Percentiles rank a stretch among this genome's conserved stretches.
Conservation (phyloP, 345 rosid genomes). For the Eucalyptus pauciflora region DNA sequence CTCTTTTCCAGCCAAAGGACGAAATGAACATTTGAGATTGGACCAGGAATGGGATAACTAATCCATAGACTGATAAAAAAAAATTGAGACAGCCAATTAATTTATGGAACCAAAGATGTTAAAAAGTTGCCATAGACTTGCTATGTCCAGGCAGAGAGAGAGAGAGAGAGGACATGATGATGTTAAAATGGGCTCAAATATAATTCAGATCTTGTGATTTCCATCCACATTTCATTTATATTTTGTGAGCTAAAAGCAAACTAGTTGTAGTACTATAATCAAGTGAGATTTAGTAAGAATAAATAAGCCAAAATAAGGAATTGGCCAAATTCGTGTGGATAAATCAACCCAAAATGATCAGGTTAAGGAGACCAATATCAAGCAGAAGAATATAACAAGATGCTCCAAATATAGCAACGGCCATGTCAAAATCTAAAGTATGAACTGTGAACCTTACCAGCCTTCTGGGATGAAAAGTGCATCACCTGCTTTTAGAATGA, state of each 20-base stretch:
- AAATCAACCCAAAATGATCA: neutral
- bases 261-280: neutral
- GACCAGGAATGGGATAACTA: neutral
- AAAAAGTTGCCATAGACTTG: neutral
- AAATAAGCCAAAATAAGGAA: neutral
- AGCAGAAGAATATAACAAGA: neutral
- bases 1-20: neutral
- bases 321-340: neutral
- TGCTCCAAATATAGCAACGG: neutral
- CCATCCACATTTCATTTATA: neutral
- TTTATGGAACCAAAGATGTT: neutral
- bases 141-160: neutral
- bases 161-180: neutral
- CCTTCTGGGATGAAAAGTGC: conserved; percentile 99
- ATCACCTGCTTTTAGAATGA: conserved; percentile 70
- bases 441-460: conserved; percentile 40
- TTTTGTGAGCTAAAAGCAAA: neutral
- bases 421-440: neutral
- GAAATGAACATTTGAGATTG: neutral
- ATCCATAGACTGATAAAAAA: neutral
- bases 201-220: neutral
- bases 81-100: neutral
- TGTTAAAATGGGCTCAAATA: neutral
- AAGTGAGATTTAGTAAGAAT: neutral
- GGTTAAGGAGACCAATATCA: neutral